These are phyloP conservation scores for Niebla homalea DNA, from an alignment of 495 filamentous ascomycete species.

Conservation along the genomic window DNA sequence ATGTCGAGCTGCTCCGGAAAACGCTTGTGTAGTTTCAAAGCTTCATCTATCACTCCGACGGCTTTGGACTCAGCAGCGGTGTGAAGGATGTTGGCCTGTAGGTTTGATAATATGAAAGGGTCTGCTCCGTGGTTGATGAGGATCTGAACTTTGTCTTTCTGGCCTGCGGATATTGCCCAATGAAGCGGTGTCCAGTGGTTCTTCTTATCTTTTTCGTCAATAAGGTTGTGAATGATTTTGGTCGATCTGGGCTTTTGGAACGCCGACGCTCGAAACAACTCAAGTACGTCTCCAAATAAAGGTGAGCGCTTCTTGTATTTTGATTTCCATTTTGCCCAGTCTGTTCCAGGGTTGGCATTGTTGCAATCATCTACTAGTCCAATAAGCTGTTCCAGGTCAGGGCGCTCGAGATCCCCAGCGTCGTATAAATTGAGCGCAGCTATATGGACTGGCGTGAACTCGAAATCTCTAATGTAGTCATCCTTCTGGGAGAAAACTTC, in stretches of 20 bases:
- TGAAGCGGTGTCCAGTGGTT: conserved; percentile 11
- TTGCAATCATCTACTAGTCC: conserved; percentile 4
- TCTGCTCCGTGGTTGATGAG: conserved; percentile 7
- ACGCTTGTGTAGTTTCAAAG: conserved; percentile 4
- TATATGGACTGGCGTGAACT: conserved; percentile 6
- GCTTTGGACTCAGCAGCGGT: conserved; percentile 7
- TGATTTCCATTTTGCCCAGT: conserved; percentile 9
- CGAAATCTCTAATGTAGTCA: conserved; percentile 7
- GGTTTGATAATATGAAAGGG: conserved; percentile 8
- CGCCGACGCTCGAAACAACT: conserved; percentile 7
- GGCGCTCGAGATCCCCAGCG: conserved; percentile 5
- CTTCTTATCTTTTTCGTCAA: conserved; percentile 8
- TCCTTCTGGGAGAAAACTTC: conserved; percentile 10
- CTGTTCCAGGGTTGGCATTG: conserved; percentile 7
- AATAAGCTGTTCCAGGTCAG: conserved; percentile 8
- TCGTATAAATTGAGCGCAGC: conserved; percentile 9
- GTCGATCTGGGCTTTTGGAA: conserved; percentile 4
- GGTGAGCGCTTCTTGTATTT: conserved; percentile 8
- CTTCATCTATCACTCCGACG: background rate
- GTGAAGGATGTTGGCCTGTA: conserved; percentile 9
- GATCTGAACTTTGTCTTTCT: conserved; percentile 4
- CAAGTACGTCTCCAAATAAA: conserved; percentile 4
- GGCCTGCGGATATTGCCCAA: conserved; percentile 9
- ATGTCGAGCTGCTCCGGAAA: conserved; percentile 7
- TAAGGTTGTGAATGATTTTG: conserved; percentile 9